Evolutionary conservation across 225 moss, liverwort and hornwort species (phyloP), one percentile per base, ranked within the genome.

Genomic region (Pseudoscleropodium purum): DNA sequence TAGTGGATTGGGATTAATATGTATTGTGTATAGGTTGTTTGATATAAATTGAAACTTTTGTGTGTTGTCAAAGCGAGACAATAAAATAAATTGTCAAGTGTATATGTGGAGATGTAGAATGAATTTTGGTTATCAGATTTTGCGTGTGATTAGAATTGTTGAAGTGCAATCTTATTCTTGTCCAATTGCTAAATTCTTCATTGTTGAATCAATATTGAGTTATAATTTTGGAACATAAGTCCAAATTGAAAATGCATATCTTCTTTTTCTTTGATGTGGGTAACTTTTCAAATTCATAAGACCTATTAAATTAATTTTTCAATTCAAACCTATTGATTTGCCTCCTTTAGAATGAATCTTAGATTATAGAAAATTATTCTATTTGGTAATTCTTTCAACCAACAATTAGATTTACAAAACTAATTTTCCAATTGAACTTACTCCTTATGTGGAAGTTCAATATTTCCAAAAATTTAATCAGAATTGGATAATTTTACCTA

Each of bases 401-500:
- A 34, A 65, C 1, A 18, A 0, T 18, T 65, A 13, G 0, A 26
- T 3, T 62, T 62, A 62, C 13, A 65, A n/a, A n/a, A 19, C 12
- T n/a, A 37, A 69, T n/a, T 13, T n/a, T 23, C 6, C 2, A 23
- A n/a, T 69, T 12, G 7, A 67, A 23, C 23, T 21, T 69, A 6
- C 0, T n/a, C 1, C 1, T 6, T 0, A 21, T n/a, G 0, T 69
- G 11, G 2, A n/a, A n/a, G 7, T n/a, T 69, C 4, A 23, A 1
- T 7, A 69, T 69, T 23, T n/a, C 5, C 2, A 13, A 67, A 19
- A 10, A 7, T 36, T 19, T 1, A 56, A 36, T 67, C 1, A 7
- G 0, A 36, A 36, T 67, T 36, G 36, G 19, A 20, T 20, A 6
- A 6, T 36, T 10, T 18, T 36, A 66, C 19, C 34, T 34, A 65